Base-by-base conservation (phyloP, 2,329 filamentous ascomycete species). In the Tolypocladium capitatum region DNA sequence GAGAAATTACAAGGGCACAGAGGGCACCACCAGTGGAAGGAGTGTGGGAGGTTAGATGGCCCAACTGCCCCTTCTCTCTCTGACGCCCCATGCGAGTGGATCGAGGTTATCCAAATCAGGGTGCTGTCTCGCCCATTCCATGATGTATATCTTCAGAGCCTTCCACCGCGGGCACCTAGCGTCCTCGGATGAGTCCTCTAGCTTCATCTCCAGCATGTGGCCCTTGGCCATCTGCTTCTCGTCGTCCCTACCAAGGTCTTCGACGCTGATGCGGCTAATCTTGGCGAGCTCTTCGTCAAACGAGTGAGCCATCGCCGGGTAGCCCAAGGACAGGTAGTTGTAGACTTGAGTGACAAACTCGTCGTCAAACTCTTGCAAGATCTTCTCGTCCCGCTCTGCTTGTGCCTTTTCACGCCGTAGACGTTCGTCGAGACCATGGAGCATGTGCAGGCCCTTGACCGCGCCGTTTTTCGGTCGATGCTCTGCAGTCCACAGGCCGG, bases 271-370 rank as follows among this genome's bases (percentile, higher is more conserved):
- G 10, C 76, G 73, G 31, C 83, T 85, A 48, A 96, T 94, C 61
- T 85, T 87, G 55, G 82, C 80, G 20, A 97, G 72, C 68, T 97
- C 91, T 11, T 82, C 76, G 60, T 97, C 91, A 59, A 86, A 97
- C 34, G 79, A 76, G 21, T 84, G 80, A 11, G 90, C 91, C 58
- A 89, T 80, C 32, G 86, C 83, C 3, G 91, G 90, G 63, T 96
- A 96, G 5, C 91, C 91, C 5, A 97, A 75, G 0, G 88, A 94
- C 16, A 97, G 74, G 64, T 97, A 97, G 64, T 97, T 96, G 74
- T 94, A 97, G 8, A 97, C 90, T 65, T 97, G 91, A 0, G 90
- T 95, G 48, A 96, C 80, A 62, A 96, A 95, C 4, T 73, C 73
- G 61, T 95, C 87, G 51, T 83, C 74, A 58, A 92, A 94, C 63